Percentiles rank a stretch among this genome's conserved stretches.
phyloP scores from a whole-genome alignment of 116 monocot species.

The Posidonia oceanica region DNA sequence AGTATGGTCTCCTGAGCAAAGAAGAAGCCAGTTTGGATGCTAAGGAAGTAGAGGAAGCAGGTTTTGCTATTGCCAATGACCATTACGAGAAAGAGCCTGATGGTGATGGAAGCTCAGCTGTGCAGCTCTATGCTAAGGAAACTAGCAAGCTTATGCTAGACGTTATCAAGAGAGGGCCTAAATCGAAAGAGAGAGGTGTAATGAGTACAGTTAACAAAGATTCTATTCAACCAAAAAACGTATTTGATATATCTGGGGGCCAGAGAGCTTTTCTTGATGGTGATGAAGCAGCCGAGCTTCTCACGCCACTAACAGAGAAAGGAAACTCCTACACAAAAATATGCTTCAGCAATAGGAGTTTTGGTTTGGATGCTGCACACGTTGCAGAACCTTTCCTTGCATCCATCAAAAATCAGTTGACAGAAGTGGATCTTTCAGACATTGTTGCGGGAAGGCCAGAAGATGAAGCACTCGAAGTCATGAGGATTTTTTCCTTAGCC shows the following conservation, averaged over 20 bases:
- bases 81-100: slow-evolving; percentile 53
- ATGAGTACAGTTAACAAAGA: not conserved
- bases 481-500: slow-evolving; percentile 59
- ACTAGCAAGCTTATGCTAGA: slow-evolving; percentile 67
- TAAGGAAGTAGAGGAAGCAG: slow-evolving; percentile 45
- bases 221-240: slow-evolving; percentile 3
- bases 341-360: slow-evolving; percentile 76
- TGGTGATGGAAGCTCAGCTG: slow-evolving; percentile 83
- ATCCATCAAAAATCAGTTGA: slow-evolving; percentile 46
- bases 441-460: slow-evolving; percentile 72
- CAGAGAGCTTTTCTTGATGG: slow-evolving; percentile 58
- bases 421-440: slow-evolving; percentile 67
- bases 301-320: slow-evolving; percentile 34
- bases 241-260: slow-evolving; percentile 69
- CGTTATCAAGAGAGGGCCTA: slow-evolving; percentile 46
- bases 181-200: slow-evolving; percentile 14
- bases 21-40: slow-evolving; percentile 57
- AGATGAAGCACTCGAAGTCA: slow-evolving; percentile 80
- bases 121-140: slow-evolving; percentile 82
- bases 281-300: slow-evolving; percentile 57
- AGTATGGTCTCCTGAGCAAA: slow-evolving; percentile 44
- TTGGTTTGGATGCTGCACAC: slow-evolving; percentile 54
- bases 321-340: slow-evolving; percentile 50
- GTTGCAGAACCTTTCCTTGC: slow-evolving; percentile 52
- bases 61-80: slow-evolving; percentile 43